Evolutionary conservation across 495 filamentous ascomycete species (phyloP).

Genomic region (Mytilinidion resinicola): DNA sequence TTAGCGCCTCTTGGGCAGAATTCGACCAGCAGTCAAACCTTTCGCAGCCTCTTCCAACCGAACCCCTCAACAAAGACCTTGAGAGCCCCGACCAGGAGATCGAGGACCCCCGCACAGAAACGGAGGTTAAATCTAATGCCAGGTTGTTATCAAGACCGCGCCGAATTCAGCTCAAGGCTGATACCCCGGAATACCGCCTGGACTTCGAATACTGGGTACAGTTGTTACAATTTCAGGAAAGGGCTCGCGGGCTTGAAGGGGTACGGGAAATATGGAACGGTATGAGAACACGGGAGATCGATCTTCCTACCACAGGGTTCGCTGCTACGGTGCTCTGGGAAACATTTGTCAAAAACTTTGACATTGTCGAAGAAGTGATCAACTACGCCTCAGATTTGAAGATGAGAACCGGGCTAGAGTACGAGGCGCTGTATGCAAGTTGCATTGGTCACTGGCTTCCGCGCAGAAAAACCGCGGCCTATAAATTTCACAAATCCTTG

Average conservation of each 20-base stretch:
- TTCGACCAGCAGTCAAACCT: not conserved
- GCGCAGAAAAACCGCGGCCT: conserved; percentile 41
- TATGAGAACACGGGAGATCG: conserved; percentile 44
- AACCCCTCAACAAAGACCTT: not conserved
- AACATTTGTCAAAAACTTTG: conserved; percentile 44
- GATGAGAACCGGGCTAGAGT: conserved; percentile 39
- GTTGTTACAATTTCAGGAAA: conserved; percentile 54
- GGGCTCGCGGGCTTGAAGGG: conserved; percentile 54
- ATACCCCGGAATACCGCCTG: conserved; percentile 41
- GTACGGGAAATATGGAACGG: conserved; percentile 57
- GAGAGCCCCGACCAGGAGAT: too few relatives aligned
- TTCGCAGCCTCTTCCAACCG: not conserved
- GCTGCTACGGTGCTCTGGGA: conserved; percentile 53
- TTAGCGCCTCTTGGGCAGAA: not conserved
- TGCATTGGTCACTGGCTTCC: conserved; percentile 46
- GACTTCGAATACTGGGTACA: conserved; percentile 61
- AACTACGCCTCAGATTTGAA: conserved; percentile 52
- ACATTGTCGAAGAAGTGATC: conserved; percentile 46
- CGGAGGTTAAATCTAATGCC: not conserved
- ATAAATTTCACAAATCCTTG: conserved; percentile 24
- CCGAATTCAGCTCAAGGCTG: conserved; percentile 44
- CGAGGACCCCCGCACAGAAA: too few relatives aligned
- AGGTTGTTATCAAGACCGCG: conserved; percentile 26
- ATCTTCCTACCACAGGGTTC: conserved; percentile 44
- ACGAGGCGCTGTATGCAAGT: conserved; percentile 44